A percentile compares a stretch with the other conserved stretches of the same genome.
Conservation (phyloP, 768 basidiomycete species). For the Lentinula raphanica region DNA sequence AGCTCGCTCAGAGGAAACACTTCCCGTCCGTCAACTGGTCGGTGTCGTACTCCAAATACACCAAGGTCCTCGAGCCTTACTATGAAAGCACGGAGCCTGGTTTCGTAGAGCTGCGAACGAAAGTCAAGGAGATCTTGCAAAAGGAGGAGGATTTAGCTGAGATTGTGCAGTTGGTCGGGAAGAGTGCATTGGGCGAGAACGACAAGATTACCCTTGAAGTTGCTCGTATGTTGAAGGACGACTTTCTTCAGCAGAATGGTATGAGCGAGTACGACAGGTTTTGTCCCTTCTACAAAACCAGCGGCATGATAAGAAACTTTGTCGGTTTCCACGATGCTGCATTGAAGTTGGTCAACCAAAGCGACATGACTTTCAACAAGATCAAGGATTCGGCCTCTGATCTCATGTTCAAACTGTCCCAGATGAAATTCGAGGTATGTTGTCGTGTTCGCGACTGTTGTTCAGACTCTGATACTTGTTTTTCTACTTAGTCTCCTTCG, state of each 20-base stretch:
- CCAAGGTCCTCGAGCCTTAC: constrained; percentile 86
- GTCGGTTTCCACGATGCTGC: constrained; percentile 93
- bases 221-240: constrained; percentile 94
- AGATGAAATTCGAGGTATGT: constrained; percentile 96
- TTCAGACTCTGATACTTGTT: constrained; percentile 3
- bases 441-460: neutral
- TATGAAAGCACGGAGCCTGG: constrained; percentile 89
- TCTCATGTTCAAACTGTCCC: constrained; percentile 94
- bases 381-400: constrained; percentile 85
- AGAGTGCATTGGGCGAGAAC: constrained; percentile 92
- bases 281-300: constrained; percentile 99
- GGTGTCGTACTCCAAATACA: constrained; percentile 98
- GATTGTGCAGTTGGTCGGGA: constrained; percentile 99
- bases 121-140: constrained; percentile 94
- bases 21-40: constrained; percentile 99
- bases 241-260: constrained; percentile 97
- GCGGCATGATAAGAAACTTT: constrained; percentile 91
- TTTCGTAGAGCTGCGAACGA: constrained; percentile 90
- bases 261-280: constrained; percentile 97
- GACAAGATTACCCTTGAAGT: constrained; percentile 99
- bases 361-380: constrained; percentile 78
- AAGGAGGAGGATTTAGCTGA: constrained; percentile 98
- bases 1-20: constrained; percentile 96
- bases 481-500: constrained; percentile 66
- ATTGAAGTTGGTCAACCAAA: constrained; percentile 75